Conservation (phyloP, 306 rosid species). For the Trifolium fragiferum region DNA sequence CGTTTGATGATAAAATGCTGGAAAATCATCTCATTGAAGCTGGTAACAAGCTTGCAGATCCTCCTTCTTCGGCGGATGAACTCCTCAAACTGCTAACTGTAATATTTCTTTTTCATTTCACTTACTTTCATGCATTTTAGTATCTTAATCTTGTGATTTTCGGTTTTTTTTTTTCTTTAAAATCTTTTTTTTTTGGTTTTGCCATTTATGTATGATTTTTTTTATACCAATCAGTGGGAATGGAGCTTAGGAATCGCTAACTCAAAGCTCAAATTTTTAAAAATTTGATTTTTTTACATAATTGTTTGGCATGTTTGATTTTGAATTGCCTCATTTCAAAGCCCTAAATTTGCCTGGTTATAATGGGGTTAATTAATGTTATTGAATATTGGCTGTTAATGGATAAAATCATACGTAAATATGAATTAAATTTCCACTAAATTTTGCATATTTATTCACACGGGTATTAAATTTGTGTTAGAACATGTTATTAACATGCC, state of each 20-base stretch:
- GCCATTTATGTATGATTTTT: not conserved
- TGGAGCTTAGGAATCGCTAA: not conserved
- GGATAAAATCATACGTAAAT: not conserved
- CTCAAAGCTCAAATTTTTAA: not conserved
- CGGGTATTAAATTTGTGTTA: not conserved
- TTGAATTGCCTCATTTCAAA: not conserved
- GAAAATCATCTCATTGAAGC: conserved; percentile 70
- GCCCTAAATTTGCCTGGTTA: not conserved
- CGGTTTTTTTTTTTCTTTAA: not conserved
- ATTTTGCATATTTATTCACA: not conserved
- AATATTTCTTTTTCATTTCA: conserved; percentile 32
- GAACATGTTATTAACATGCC: not conserved
- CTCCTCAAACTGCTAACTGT: conserved; percentile 81
- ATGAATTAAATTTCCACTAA: not conserved
- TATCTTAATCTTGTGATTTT: not conserved
- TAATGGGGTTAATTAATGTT: not conserved
- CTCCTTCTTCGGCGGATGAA: conserved; percentile 72
- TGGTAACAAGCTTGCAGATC: conserved; percentile 71
- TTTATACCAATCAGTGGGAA: not conserved
- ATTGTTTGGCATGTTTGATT: not conserved
- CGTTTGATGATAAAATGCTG: conserved; percentile 59
- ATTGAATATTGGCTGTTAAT: not conserved
- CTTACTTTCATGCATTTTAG: not conserved
- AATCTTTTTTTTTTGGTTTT: not conserved
- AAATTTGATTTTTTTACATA: not conserved